These are phyloP conservation scores for Yamadazyma olivae DNA, from an alignment of 805 yeast genomes.

Conservation along the genomic window DNA sequence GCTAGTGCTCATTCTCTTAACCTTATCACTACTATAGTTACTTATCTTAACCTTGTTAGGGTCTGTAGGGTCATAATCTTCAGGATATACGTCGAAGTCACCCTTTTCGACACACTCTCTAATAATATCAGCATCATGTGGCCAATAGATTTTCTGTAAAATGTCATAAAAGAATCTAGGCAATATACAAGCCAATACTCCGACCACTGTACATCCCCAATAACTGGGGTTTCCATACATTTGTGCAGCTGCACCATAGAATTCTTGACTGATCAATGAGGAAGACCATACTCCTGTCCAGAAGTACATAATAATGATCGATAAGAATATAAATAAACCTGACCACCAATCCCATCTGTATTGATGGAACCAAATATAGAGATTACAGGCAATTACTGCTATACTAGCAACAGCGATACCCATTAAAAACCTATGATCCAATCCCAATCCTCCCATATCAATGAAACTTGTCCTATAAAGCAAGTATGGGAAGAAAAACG, in stretches of 20 bases:
- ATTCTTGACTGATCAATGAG: slow-evolving; percentile 47
- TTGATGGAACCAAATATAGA: slow-evolving; percentile 64
- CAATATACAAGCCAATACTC: slow-evolving; percentile 59
- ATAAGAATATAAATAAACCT: slow-evolving; percentile 49
- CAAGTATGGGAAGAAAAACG: slow-evolving; percentile 73
- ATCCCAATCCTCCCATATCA: slow-evolving; percentile 47
- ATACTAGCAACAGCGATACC: slow-evolving; percentile 68
- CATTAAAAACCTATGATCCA: slow-evolving; percentile 72
- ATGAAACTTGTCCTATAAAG: slow-evolving; percentile 28
- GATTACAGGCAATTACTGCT: slow-evolving; percentile 64
- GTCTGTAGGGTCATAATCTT: slow-evolving; percentile 76
- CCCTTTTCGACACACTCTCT: slow-evolving; percentile 69
- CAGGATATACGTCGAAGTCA: slow-evolving; percentile 64
- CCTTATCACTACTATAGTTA: slow-evolving; percentile 27
- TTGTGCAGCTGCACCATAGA: slow-evolving; percentile 63
- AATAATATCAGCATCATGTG: slow-evolving; percentile 69
- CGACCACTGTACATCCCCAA: slow-evolving; percentile 69
- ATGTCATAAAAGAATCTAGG: slow-evolving; percentile 68
- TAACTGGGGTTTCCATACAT: slow-evolving; percentile 57
- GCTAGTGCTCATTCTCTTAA: slow-evolving; percentile 17
- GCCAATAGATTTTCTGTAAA: slow-evolving; percentile 48
- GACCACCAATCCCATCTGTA: slow-evolving; percentile 83
- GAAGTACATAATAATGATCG: slow-evolving; percentile 58
- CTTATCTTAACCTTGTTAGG: slow-evolving; percentile 58
- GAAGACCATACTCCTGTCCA: slow-evolving; percentile 86